Conservation (phyloP, 1,284 basidiomycete species). For the Trichosporon asahii region DNA sequence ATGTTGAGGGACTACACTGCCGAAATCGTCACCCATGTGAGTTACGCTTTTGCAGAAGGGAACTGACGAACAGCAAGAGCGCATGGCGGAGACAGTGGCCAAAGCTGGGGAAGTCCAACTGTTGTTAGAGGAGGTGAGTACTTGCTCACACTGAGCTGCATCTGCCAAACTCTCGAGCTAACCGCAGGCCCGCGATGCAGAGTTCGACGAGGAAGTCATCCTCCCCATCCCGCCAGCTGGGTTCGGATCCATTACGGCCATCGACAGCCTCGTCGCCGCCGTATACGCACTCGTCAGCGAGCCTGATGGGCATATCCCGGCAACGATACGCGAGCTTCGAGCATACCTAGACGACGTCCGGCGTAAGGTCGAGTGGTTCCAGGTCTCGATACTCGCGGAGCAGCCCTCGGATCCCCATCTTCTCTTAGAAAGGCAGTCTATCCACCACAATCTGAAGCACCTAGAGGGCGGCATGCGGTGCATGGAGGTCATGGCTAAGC, state of each 20-base stretch:
- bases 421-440: too few species aligned
- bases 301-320: too few species aligned
- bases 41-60: not conserved
- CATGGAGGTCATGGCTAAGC: too few species aligned
- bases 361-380: too few species aligned
- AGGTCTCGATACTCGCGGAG: too few species aligned
- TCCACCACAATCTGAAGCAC: too few species aligned
- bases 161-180: not conserved
- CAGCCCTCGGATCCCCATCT: too few species aligned
- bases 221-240: too few species aligned
- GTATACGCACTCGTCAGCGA: not conserved
- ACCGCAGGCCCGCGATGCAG: not conserved
- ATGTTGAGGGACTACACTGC: not conserved
- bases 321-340: too few species aligned
- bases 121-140: not conserved
- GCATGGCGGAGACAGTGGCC: not conserved
- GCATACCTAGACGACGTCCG: too few species aligned
- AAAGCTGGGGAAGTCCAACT: not conserved
- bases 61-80: not conserved
- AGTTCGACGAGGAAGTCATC: not conserved
- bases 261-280: not conserved
- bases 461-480: too few species aligned
- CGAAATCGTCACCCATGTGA: not conserved
- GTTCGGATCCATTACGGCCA: not conserved
- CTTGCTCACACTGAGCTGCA: not conserved